Evolutionary conservation across 129 eudicot species (phyloP).

Genomic region (Gnaphalium uliginosum): DNA sequence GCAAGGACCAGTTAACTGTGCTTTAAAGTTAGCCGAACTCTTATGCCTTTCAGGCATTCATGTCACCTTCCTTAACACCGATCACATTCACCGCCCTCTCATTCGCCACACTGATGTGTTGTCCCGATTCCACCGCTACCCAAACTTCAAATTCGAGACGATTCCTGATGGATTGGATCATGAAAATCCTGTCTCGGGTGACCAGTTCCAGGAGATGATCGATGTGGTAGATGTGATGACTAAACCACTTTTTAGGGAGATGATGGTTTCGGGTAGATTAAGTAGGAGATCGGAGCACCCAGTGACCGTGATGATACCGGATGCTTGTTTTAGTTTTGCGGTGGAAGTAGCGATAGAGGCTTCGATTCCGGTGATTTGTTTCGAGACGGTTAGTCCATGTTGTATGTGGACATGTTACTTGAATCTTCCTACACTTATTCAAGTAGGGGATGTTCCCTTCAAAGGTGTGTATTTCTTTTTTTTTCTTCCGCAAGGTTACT

Average conservation of each 20-base stretch:
- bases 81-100: conserved; percentile 49
- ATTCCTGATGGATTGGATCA: conserved; percentile 46
- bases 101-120: conserved; percentile 32
- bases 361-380: conserved; percentile 41
- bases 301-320: conserved; percentile 37
- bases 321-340: conserved; percentile 39
- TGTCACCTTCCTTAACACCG: conserved; percentile 59
- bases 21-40: conserved; percentile 67
- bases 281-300: conserved; percentile 30
- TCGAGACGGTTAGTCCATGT: conserved; percentile 42
- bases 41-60: conserved; percentile 41
- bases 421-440: conserved; percentile 19
- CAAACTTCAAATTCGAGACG: conserved; percentile 38
- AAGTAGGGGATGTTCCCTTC: conserved; percentile 32
- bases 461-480: conserved; percentile 11
- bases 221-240: conserved; percentile 16
- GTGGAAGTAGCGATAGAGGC: conserved; percentile 39
- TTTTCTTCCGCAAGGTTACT: neutral
- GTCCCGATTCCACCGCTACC: conserved; percentile 37
- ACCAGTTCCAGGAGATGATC: conserved; percentile 21
- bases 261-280: conserved; percentile 36
- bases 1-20: conserved; percentile 59
- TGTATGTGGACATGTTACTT: conserved; percentile 29
- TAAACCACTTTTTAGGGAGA: conserved; percentile 32
- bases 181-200: conserved; percentile 38